A percentile compares a stretch with the other conserved stretches of the same genome.
Conservation (phyloP, 1,139 yeast genomes). For the Entelexis paramagnoliae region DNA sequence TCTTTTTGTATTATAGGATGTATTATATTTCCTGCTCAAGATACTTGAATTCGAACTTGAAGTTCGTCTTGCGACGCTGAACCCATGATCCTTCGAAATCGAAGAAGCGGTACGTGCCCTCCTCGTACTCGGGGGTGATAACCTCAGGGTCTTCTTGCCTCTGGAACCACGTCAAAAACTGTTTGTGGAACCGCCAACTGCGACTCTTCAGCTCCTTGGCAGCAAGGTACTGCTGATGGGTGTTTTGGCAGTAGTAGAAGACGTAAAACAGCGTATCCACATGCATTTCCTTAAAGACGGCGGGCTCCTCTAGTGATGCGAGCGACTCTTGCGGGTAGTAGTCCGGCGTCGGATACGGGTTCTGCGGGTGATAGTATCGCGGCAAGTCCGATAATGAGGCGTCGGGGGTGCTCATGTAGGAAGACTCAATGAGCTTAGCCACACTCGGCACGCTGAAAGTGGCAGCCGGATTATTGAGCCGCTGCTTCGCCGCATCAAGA, state of each 20-base stretch:
- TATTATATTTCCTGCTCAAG: conserved; percentile 36
- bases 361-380: conserved; percentile 63
- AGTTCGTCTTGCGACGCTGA: conserved; percentile 64
- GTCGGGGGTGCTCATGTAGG: conserved; percentile 84
- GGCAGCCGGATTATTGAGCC: conserved; percentile 45
- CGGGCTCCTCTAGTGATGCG: conserved; percentile 34
- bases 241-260: conserved; percentile 69
- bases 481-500: conserved; percentile 38
- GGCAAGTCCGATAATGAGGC: conserved; percentile 86
- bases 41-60: conserved; percentile 44
- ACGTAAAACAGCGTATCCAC: conserved; percentile 85
- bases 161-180: conserved; percentile 74
- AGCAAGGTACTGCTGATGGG: conserved; percentile 67
- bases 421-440: conserved; percentile 54
- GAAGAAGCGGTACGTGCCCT: conserved; percentile 64
- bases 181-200: conserved; percentile 80
- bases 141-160: conserved; percentile 49
- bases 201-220: conserved; percentile 72
- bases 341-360: conserved; percentile 82
- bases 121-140: conserved; percentile 38
- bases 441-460: conserved; percentile 39
- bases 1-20: not conserved
- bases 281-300: conserved; percentile 60
- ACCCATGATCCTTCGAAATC: conserved; percentile 89
- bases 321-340: conserved; percentile 88